These are phyloP conservation scores for Kuraishia floccosa DNA, from an alignment of 805 yeast genomes.

Conservation along the genomic window DNA sequence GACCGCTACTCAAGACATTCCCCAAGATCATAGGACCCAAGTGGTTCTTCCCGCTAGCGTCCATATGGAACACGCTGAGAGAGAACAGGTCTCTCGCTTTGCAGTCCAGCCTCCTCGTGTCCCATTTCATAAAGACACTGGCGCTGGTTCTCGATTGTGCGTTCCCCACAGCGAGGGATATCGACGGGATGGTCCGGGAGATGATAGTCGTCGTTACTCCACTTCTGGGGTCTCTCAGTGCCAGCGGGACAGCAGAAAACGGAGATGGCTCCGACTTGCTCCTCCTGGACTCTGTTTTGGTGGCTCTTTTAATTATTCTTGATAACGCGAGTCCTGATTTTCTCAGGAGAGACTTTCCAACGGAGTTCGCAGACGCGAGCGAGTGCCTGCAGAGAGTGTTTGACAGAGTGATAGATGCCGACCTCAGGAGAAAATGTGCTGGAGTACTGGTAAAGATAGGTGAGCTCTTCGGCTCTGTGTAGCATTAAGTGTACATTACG, in stretches of 20 bases:
- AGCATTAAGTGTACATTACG: no score
- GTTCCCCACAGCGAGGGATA: conserved; percentile 38
- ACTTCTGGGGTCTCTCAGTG: not conserved
- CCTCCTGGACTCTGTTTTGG: conserved; percentile 5
- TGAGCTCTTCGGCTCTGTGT: not conserved
- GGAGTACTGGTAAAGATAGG: conserved; percentile 1
- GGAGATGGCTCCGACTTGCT: conserved; percentile 4
- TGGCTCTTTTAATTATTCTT: conserved; percentile 5
- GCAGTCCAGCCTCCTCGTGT: conserved; percentile 35
- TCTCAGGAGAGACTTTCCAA: conserved; percentile 3
- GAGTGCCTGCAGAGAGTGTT: conserved; percentile 2
- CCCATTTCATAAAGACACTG: conserved; percentile 51
- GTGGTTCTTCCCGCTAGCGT: conserved; percentile 44
- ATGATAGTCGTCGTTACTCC: conserved; percentile 21
- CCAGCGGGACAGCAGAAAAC: not conserved
- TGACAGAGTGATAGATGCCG: conserved; percentile 1
- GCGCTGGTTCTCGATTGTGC: conserved; percentile 46
- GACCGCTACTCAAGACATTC: conserved; percentile 16
- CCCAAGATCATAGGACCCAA: conserved; percentile 28
- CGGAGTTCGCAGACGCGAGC: conserved; percentile 3
- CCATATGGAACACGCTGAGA: conserved; percentile 29
- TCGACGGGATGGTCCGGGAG: conserved; percentile 49
- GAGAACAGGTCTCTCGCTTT: conserved; percentile 24
- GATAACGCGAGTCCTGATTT: conserved; percentile 6
- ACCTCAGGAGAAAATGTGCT: conserved; percentile 2